Conservation (phyloP, 305 asterid genomes). For the Coffea humblotiana region DNA sequence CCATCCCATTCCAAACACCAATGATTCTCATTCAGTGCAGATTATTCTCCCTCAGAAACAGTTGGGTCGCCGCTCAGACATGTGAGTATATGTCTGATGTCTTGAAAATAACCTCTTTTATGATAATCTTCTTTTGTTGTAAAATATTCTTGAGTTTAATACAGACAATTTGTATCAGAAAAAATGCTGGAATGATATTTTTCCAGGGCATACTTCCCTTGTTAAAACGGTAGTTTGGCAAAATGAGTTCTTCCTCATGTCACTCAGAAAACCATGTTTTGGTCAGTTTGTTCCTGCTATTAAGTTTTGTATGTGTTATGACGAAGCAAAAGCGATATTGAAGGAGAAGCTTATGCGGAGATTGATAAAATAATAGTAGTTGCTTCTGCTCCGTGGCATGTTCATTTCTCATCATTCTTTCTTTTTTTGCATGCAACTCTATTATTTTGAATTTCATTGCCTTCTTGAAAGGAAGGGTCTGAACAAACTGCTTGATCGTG, state of each 20-base stretch:
- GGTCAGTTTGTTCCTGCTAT: background rate
- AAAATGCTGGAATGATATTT: background rate
- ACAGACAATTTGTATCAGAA: background rate
- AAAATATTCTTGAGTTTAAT: background rate
- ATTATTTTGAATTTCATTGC: background rate
- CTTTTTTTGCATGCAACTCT: background rate
- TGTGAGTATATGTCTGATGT: slow-evolving; percentile 45
- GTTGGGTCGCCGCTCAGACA: slow-evolving; percentile 91
- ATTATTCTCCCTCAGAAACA: slow-evolving; percentile 98
- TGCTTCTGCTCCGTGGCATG: background rate
- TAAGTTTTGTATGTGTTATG: background rate
- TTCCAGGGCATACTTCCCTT: background rate
- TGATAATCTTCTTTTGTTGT: background rate
- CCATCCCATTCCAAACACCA: slow-evolving; percentile 94
- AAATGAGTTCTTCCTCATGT: background rate
- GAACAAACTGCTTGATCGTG: background rate
- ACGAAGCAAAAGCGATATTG: background rate
- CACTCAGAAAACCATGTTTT: background rate
- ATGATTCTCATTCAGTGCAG: slow-evolving; percentile 88
- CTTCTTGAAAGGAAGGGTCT: background rate
- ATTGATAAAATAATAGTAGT: background rate
- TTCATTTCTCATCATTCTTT: background rate
- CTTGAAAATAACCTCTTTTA: background rate
- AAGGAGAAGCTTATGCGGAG: background rate
- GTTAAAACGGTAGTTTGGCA: background rate